Evolutionary conservation across 768 basidiomycete species (phyloP).

Genomic region (Serendipita sp.): DNA sequence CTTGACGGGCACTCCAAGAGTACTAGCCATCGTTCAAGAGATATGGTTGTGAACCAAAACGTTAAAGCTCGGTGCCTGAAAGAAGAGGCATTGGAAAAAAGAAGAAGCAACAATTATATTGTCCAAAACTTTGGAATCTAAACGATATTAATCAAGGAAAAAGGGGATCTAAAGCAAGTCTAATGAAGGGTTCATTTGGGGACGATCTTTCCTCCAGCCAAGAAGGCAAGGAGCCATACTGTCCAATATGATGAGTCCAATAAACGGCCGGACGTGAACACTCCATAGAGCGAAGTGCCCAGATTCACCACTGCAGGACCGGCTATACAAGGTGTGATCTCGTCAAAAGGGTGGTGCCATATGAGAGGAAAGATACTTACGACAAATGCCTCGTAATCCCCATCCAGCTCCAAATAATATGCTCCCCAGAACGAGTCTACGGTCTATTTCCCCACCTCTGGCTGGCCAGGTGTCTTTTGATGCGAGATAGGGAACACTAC

Average conservation of each 20-base stretch:
- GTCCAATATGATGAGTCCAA: no score
- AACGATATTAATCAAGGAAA: no score
- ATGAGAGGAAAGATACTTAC: constrained; percentile 23
- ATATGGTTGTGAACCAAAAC: neutral
- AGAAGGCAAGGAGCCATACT: no score
- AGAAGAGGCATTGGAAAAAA: no score
- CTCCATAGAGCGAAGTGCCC: constrained; percentile 17
- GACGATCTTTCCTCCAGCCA: no score
- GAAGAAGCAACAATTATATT: no score
- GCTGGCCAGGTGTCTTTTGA: constrained; percentile 8
- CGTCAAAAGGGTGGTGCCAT: neutral
- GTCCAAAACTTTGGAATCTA: no score
- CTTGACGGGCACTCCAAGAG: constrained; percentile 90
- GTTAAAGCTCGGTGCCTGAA: no score
- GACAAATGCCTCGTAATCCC: constrained; percentile 44
- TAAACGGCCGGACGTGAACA: no score
- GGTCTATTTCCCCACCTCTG: constrained; percentile 30
- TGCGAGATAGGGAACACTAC: neutral
- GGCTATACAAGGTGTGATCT: constrained; percentile 23
- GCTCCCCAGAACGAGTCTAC: constrained; percentile 31
- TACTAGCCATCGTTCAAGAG: constrained; percentile 14
- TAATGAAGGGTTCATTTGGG: no score
- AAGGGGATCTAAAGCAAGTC: no score
- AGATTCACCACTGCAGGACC: constrained; percentile 48
- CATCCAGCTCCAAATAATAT: constrained; percentile 46